Evolutionary conservation across 1,284 basidiomycete genomes (phyloP).

Genomic region (Heterobasidion parviporum): DNA sequence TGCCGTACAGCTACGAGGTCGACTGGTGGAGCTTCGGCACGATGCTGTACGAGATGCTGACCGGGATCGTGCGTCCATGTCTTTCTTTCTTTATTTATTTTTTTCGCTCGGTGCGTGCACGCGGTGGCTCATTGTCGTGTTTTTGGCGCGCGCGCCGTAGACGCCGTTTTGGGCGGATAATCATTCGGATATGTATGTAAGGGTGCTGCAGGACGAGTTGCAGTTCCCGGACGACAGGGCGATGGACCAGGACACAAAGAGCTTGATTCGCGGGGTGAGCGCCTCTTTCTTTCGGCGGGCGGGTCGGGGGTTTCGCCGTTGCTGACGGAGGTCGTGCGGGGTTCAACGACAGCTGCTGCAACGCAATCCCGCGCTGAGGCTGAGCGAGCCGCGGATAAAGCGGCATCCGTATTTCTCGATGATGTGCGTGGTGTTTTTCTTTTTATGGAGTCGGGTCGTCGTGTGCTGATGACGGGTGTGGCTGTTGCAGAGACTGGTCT

Average conservation of each 20-base stretch:
- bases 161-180: conserved; percentile 93
- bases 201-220: conserved; percentile 82
- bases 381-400: conserved; percentile 91
- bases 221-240: conserved; percentile 84
- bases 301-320: conserved; percentile 6
- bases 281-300: conserved; percentile 2
- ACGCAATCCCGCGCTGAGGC: conserved; percentile 83
- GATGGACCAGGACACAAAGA: conserved; percentile 92
- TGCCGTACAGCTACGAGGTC: conserved; percentile 89
- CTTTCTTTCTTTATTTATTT: conserved; percentile 2
- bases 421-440: conserved; percentile 56
- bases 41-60: conserved; percentile 94
- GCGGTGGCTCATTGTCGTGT: conserved; percentile 8
- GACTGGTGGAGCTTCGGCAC: conserved; percentile 99
- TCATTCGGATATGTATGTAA: conserved; percentile 91
- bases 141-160: conserved; percentile 35
- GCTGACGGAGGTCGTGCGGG: conserved; percentile 4
- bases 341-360: conserved; percentile 65
- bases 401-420: conserved; percentile 92
- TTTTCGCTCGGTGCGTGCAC: conserved; percentile 9
- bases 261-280: conserved; percentile 86
- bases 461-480: conserved; percentile 10
- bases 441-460: conserved; percentile 7
- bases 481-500: conserved; percentile 68
- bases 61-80: conserved; percentile 65